These are phyloP conservation scores for Fusarium sp. DNA, from an alignment of 2,329 filamentous ascomycete genomes.

Conservation along the genomic window DNA sequence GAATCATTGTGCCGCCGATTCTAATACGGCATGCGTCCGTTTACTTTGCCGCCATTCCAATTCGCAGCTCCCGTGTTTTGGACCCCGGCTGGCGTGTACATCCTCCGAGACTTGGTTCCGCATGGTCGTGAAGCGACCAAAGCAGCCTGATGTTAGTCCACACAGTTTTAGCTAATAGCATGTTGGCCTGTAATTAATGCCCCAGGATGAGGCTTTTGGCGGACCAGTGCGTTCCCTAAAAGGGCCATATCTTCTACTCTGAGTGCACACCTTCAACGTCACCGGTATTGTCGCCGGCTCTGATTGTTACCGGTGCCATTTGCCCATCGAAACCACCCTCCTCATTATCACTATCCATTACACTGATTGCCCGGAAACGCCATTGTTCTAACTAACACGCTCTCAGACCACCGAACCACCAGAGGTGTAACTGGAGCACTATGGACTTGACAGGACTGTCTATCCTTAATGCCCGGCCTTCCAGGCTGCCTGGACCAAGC, in stretches of 20 bases:
- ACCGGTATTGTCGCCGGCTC: conserved; percentile 9
- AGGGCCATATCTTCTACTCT: conserved; percentile 36
- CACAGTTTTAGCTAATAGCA: conserved; percentile 40
- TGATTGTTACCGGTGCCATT: conserved; percentile 13
- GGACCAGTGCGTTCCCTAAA: conserved; percentile 38
- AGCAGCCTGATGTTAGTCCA: conserved; percentile 43
- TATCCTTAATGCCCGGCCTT: conserved; percentile 57
- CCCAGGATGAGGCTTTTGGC: conserved; percentile 37
- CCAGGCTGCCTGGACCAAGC: conserved; percentile 53
- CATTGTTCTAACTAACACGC: background rate
- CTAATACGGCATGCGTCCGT: conserved; percentile 32
- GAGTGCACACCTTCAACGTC: conserved; percentile 18
- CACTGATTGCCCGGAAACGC: conserved; percentile 1
- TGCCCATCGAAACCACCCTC: conserved; percentile 23
- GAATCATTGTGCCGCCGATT: conserved; percentile 40
- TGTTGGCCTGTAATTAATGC: conserved; percentile 34
- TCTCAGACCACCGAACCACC: conserved; percentile 1
- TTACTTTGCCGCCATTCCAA: conserved; percentile 36
- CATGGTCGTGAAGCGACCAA: conserved; percentile 35
- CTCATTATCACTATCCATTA: background rate
- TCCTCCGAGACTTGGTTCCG: conserved; percentile 34
- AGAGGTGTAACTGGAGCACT: background rate
- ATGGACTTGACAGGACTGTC: conserved; percentile 50
- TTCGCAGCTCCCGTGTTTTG: conserved; percentile 35
- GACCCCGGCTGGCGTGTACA: conserved; percentile 26